These are phyloP conservation scores for Quercus agrifolia DNA, from an alignment of 306 rosid genomes.

Conservation along the genomic window DNA sequence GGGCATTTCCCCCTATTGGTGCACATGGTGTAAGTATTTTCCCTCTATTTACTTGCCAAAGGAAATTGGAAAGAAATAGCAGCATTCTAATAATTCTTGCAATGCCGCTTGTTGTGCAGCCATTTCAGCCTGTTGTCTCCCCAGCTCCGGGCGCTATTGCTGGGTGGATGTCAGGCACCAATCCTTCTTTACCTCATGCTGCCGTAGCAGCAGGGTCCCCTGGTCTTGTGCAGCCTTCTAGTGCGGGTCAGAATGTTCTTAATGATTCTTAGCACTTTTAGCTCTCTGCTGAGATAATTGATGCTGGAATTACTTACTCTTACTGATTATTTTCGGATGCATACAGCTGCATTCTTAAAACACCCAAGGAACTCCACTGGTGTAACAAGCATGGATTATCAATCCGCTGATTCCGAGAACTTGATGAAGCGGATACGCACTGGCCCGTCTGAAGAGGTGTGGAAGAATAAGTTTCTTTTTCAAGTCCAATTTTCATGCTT, in stretches of 20 bases:
- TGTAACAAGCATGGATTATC: constrained; percentile 44
- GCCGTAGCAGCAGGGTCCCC: constrained; percentile 34
- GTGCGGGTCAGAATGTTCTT: constrained; percentile 25
- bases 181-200: constrained; percentile 40
- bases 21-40: constrained; percentile 44
- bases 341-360: constrained; percentile 38
- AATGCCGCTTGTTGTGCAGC: constrained; percentile 22
- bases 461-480: not conserved
- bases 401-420: constrained; percentile 44
- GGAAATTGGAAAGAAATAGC: not conserved
- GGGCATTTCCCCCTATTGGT: constrained; percentile 44
- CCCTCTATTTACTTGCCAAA: not conserved
- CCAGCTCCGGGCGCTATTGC: constrained; percentile 44
- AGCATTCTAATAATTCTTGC: not conserved
- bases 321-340: not conserved
- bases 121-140: constrained; percentile 46
- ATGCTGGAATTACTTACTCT: not conserved
- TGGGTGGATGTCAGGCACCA: constrained; percentile 42
- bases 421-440: constrained; percentile 40
- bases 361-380: constrained; percentile 43
- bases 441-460: constrained; percentile 41
- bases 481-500: not conserved
- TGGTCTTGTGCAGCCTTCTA: constrained; percentile 41
- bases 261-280: not conserved
- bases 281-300: not conserved